A percentile compares a stretch with the other conserved stretches of the same genome.
Conservation (phyloP, 371 early-diverging fungal genomes). For the Mucor piriformis region DNA sequence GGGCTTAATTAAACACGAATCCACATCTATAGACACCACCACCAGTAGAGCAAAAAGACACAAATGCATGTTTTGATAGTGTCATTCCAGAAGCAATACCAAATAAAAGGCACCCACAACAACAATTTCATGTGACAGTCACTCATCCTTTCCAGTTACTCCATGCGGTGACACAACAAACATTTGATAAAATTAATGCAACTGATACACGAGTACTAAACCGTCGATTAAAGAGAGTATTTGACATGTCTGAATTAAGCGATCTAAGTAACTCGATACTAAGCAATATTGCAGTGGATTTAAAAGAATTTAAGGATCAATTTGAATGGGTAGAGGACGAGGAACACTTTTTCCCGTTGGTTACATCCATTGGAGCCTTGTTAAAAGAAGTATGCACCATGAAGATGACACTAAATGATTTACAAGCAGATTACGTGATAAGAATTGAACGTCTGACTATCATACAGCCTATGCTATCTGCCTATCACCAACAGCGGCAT, state of each 20-base stretch:
- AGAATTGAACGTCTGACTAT: slow-evolving; percentile 52
- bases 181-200: slow-evolving; percentile 50
- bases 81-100: background rate
- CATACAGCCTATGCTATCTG: background rate
- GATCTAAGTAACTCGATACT: slow-evolving; percentile 73
- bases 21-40: background rate
- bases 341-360: slow-evolving; percentile 54
- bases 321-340: slow-evolving; percentile 54
- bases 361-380: slow-evolving; percentile 58
- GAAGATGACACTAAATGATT: slow-evolving; percentile 64
- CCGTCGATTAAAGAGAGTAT: slow-evolving; percentile 56
- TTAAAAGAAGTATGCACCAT: slow-evolving; percentile 62
- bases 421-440: slow-evolving; percentile 65
- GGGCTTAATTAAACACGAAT: background rate
- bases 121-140: background rate
- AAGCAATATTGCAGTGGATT: slow-evolving; percentile 60
- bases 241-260: slow-evolving; percentile 74
- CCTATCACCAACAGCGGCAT: background rate
- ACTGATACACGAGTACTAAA: slow-evolving; percentile 64
- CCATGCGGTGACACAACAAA: slow-evolving; percentile 29
- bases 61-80: no score
- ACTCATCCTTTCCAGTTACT: slow-evolving; percentile 15
- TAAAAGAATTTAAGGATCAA: slow-evolving; percentile 49
- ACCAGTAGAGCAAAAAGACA: background rate
- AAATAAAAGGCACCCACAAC: no score